Percentiles rank a stretch among this genome's conserved stretches.
phyloP scores from a whole-genome alignment of 805 yeast genomes.

The Candida insectorum region DNA sequence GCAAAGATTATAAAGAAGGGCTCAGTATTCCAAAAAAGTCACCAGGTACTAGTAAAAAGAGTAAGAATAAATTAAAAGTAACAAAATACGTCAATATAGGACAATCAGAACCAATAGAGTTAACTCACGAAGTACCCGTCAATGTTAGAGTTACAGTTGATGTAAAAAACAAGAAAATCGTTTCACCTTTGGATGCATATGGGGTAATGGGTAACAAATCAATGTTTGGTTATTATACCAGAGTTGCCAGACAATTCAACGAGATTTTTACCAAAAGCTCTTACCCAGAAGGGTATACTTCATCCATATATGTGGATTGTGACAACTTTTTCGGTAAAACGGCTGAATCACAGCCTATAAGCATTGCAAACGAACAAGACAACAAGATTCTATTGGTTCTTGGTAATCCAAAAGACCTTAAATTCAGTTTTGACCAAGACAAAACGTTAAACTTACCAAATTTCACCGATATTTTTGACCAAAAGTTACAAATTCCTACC shows the following conservation, averaged over 20 bases:
- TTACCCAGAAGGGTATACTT: conserved; percentile 62
- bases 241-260: conserved; percentile 60
- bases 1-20: conserved; percentile 58
- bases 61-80: conserved; percentile 45
- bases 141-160: conserved; percentile 83
- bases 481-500: conserved; percentile 48
- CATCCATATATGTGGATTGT: conserved; percentile 60
- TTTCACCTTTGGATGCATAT: conserved; percentile 70
- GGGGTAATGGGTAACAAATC: conserved; percentile 57
- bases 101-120: conserved; percentile 51
- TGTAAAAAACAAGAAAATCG: conserved; percentile 54
- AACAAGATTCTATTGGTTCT: conserved; percentile 51
- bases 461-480: conserved; percentile 69
- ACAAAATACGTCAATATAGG: conserved; percentile 84
- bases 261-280: conserved; percentile 69
- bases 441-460: conserved; percentile 47
- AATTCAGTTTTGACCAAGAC: conserved; percentile 51
- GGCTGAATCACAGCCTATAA: conserved; percentile 14
- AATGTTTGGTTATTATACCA: conserved; percentile 70
- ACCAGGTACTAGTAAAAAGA: conserved; percentile 32
- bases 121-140: conserved; percentile 64
- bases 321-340: conserved; percentile 53
- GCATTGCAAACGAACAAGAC: conserved; percentile 9
- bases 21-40: conserved; percentile 44
- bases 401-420: conserved; percentile 61